These are phyloP conservation scores for Plectosphaerella sp. DNA, from an alignment of 2,329 filamentous ascomycete genomes.

Conservation along the genomic window DNA sequence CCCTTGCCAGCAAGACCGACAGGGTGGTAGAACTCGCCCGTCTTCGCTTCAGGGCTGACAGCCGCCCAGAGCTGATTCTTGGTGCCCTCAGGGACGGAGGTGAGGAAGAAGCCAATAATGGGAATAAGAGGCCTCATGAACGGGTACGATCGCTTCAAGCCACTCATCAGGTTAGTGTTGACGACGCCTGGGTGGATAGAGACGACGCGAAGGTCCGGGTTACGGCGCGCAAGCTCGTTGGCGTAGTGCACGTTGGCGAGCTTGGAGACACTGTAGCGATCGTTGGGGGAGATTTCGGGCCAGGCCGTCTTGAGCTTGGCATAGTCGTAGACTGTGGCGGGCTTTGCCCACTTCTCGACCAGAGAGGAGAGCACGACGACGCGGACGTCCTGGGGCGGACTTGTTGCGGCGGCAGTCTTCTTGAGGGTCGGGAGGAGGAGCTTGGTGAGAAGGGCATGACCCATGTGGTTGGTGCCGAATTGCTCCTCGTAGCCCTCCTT, in stretches of 20 bases:
- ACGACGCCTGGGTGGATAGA: constrained; percentile 23
- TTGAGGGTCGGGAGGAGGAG: constrained; percentile 24
- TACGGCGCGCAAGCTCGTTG: constrained; percentile 17
- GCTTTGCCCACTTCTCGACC: constrained; percentile 13
- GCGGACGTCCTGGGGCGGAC: constrained; percentile 18
- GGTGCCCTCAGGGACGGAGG: constrained; percentile 15
- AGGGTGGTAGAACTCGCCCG: constrained; percentile 26
- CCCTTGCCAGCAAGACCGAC: constrained; percentile 20
- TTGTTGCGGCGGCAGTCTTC: constrained; percentile 14
- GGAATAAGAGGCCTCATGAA: constrained; percentile 2
- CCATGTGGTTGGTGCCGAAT: constrained; percentile 44
- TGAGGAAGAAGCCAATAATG: not conserved
- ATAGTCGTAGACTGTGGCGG: constrained; percentile 20
- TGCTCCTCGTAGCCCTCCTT: constrained; percentile 42
- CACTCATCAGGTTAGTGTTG: constrained; percentile 19
- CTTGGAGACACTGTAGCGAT: constrained; percentile 24
- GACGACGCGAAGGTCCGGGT: constrained; percentile 16
- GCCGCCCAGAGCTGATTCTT: constrained; percentile 28
- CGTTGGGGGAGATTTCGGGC: constrained; percentile 11
- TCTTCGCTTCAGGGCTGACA: constrained; percentile 13
- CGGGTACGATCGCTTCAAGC: constrained; percentile 1
- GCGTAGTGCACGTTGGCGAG: constrained; percentile 24
- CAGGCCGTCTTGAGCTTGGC: constrained; percentile 18
- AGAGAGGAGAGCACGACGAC: constrained; percentile 22
- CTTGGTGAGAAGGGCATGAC: constrained; percentile 38